phyloP scores from a whole-genome alignment of 2,329 filamentous ascomycete species.

The Talaromyces sp. region DNA sequence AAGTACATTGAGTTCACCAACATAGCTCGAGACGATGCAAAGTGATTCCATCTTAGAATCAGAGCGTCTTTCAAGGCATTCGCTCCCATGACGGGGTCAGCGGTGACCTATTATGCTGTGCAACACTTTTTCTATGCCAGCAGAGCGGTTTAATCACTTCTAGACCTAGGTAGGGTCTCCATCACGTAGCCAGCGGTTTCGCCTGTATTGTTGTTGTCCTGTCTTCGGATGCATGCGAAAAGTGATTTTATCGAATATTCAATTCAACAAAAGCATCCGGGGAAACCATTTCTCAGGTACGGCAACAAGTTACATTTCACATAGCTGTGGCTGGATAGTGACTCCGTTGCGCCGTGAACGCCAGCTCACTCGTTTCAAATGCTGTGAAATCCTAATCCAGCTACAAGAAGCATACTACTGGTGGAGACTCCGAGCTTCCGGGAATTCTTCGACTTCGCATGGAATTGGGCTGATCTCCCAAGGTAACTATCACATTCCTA shows the following conservation, averaged over 20 bases:
- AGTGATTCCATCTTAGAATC: not conserved
- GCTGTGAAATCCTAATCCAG: not conserved
- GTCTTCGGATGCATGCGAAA: not conserved
- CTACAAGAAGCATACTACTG: not conserved
- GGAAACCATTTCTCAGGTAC: not conserved
- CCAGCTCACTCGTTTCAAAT: not conserved
- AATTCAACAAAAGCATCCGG: not conserved
- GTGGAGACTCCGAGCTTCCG: not conserved
- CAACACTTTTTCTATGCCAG: not conserved
- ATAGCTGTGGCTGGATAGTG: conserved; percentile 22
- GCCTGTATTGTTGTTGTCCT: not conserved
- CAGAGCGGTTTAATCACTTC: not conserved
- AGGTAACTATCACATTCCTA: conserved; percentile 9
- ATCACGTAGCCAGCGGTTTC: not conserved
- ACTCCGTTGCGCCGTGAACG: conserved; percentile 31
- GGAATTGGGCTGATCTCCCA: conserved; percentile 8
- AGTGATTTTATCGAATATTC: not conserved
- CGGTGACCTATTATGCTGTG: not conserved
- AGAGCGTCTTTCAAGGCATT: not conserved
- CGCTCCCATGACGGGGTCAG: not conserved
- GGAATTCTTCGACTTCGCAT: conserved; percentile 1
- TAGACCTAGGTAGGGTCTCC: not conserved
- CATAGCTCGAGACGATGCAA: not conserved
- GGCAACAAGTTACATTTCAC: conserved; percentile 44
- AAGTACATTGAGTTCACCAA: not conserved